Base-by-base conservation (phyloP, 345 rosid genomes). In the Lepidium aucheri region DNA sequence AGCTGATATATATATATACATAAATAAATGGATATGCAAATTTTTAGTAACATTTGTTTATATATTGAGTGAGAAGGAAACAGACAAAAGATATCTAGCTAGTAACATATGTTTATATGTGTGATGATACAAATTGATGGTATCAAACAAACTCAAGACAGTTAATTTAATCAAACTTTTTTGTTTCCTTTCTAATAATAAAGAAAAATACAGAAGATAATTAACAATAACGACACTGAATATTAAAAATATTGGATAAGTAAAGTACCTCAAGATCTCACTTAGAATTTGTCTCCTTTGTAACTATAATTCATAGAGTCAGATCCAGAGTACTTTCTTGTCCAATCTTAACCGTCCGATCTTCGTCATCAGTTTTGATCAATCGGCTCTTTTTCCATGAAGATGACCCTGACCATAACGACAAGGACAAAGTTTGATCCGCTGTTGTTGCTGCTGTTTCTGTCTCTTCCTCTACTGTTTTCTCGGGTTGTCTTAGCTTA, bases 191-290 rank as follows among this genome's bases (percentile, higher is more conserved):
- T 52, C 72, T 73, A 59, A 73, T 18, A 66, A 66, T 36, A 56
- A 3, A 16, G 8, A 72, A 24, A 53, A 61, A 33, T 52, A 45
- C 55, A 45, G 6, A 53, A 26, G 41, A 61, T 34, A 32, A 54
- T n/a, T 39, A 61, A 60, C 61, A 52, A 58, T 26, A 60, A 60
- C 69, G 54, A 46, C 50, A 67, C 63, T 67, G 67, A 51, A 45
- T 73, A 73, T 66, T 59, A 16, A 53, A 28, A 54, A 66, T 53
- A 60, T 62, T 5, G 77, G 74, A 70, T 70, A 88, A 88, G 94
- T 91, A 86, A 88, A 88, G 94, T 91, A 88, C 96, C 80, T 81
- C 94, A 83, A 79, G 81, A 88, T 91, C 97, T 91, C 91, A 91
- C 97, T 91, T 81, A 73, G 94, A 88, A 88, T 86, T 74, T 65